Base-by-base conservation (phyloP, 176 grass and related monocot genomes). In the Thalia dealbata region DNA sequence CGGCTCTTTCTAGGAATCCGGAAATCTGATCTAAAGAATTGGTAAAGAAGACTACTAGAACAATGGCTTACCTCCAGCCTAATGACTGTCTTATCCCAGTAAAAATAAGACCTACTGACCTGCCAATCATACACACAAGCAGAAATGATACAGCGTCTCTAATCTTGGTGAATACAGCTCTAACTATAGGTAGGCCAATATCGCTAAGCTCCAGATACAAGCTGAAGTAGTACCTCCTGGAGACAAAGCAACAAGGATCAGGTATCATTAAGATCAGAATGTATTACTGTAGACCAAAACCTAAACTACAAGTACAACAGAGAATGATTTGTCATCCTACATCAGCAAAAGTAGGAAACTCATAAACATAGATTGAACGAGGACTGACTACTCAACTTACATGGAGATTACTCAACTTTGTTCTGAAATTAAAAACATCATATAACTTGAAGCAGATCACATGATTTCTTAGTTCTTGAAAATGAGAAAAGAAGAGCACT, bases 221-320 rank as follows among this genome's bases (percentile, higher is more conserved):
- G 79, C 90, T 99, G 88, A 86, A 88, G 74, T 93, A 93, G 81
- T 93, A 99, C 79, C 90, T 99, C 87, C 95, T 93, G 81, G 71
- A 86, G 45, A 52, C 52, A 62, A 61, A 75, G 64, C 72, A 78
- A 44, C 29, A 30, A 72, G 52, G 8, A 14, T 18, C 50, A 51
- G 43, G 22, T 72, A 29, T 27, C 14, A 51, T 52, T 11, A 63
- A 78, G 70, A 54, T 59, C 7, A 65, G 19, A 35, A 41, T 35
- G 65, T 21, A 64, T 59, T 62, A 58, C 26, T 35, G 43, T 32
- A n/a, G 2, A n/a, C 4, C 6, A 70, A 32, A 27, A 21, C 14
- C 14, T 22, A 67, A 69, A 14, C 38, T 23, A 46, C 23, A 22
- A 45, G 41, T n/a, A 14, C 26, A 66, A 18, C 30, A 32, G 28